Percentiles rank a stretch among this genome's conserved stretches.
Conservation (phyloP, 2,329 filamentous ascomycete species). For the Pestalotiopsis sp. region DNA sequence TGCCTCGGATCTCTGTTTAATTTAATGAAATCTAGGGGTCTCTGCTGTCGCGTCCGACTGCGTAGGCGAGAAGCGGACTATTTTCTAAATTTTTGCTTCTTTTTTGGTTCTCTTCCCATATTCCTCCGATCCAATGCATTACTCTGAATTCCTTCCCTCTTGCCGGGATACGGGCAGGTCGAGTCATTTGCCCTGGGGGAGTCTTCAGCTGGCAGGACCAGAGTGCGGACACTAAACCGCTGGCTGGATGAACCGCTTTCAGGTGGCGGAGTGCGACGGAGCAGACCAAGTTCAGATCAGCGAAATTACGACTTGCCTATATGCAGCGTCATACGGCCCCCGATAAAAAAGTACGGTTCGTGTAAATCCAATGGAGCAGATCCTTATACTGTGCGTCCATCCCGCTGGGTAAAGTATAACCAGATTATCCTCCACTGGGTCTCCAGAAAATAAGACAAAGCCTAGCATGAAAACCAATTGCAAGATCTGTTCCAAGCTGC, state of each 20-base stretch:
- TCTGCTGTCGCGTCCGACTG: not conserved
- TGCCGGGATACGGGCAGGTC: not conserved
- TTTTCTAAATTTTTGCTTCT: not conserved
- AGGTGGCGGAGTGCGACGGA: not conserved
- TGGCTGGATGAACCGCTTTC: not conserved
- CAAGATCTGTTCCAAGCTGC: not conserved
- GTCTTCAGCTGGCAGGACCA: not conserved
- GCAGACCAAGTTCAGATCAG: not conserved
- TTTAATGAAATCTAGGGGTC: constrained; percentile 13
- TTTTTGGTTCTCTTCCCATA: not conserved
- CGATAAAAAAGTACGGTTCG: constrained; percentile 1
- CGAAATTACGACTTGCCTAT: constrained; percentile 9
- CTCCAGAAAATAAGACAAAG: not conserved
- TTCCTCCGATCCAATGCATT: not conserved
- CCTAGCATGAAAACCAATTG: not conserved
- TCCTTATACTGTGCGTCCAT: not conserved
- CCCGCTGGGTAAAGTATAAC: not conserved
- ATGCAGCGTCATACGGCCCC: not conserved
- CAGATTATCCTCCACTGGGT: not conserved
- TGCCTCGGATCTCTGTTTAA: constrained; percentile 7
- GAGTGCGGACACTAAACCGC: not conserved
- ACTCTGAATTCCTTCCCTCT: not conserved
- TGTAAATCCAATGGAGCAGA: not conserved
- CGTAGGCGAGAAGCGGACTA: not conserved
- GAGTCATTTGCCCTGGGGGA: not conserved